Conservation (phyloP, 176 grass and related monocot species). For the Neostapfia colusana region DNA sequence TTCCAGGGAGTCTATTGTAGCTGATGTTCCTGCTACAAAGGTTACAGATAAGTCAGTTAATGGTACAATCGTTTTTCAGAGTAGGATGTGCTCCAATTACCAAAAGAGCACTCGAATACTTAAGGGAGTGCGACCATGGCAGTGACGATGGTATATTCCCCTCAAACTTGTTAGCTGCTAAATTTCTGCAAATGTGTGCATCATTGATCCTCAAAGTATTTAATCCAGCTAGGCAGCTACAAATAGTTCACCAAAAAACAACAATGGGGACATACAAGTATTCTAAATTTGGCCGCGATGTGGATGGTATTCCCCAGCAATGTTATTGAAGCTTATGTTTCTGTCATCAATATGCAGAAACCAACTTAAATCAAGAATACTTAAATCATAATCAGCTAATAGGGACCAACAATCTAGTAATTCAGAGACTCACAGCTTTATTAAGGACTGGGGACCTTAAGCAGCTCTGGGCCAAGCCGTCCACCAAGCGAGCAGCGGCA, state of each 20-base stretch:
- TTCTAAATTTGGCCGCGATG: conserved; percentile 74
- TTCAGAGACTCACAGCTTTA: conserved; percentile 57
- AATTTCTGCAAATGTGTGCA: conserved; percentile 50
- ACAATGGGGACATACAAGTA: conserved; percentile 52
- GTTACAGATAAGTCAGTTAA: conserved; percentile 15
- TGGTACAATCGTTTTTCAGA: conserved; percentile 23
- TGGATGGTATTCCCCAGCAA: conserved; percentile 68
- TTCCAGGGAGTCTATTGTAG: conserved; percentile 69
- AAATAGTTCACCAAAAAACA: conserved; percentile 21
- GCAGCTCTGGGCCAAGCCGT: conserved; percentile 57
- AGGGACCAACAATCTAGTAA: conserved; percentile 20
- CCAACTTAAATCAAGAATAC: conserved; percentile 22
- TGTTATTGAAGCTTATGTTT: conserved; percentile 75
- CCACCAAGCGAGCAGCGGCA: too few species aligned
- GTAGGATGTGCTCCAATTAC: conserved; percentile 19
- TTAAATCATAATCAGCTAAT: conserved; percentile 14
- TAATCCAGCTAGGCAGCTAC: conserved; percentile 15
- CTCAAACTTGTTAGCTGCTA: conserved; percentile 71
- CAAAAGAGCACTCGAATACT: conserved; percentile 56
- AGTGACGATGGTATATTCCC: conserved; percentile 64
- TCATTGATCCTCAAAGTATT: not conserved
- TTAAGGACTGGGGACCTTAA: conserved; percentile 68
- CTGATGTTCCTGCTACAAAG: conserved; percentile 70
- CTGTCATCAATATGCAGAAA: conserved; percentile 43
- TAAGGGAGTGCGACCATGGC: conserved; percentile 61